Evolutionary conservation across 768 basidiomycete genomes (phyloP), one percentile per base, ranked within the genome.

Genomic region (Mycena filopes): DNA sequence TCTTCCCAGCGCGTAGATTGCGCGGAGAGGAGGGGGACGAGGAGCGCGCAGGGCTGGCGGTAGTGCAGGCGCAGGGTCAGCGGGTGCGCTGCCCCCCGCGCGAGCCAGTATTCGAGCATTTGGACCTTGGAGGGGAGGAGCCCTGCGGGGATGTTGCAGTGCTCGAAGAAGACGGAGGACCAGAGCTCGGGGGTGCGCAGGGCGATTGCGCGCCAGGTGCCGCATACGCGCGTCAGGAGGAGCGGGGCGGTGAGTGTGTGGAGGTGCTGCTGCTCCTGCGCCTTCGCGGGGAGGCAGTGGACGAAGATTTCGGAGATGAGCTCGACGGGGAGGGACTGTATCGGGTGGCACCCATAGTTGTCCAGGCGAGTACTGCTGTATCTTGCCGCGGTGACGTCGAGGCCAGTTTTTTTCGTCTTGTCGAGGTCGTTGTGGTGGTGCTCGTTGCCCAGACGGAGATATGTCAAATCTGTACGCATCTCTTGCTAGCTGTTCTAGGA

Each of bases 111-210:
- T n/a, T 31, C 29, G 8, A 60, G 50, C 59, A 45, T 51, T 15
- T 23, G 13, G 21, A 60, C 4, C n/a, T 31, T 20, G 4, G 21
- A 10, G 15, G 9, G 28, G 20, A 42, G 29, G 21, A 2, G 49
- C 3, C 12, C 36, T 0, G 23, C 5, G 23, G 57, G 20, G 49
- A 23, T 28, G 41, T 43, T 40, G 31, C 51, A 60, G 59, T 51
- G 46, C 49, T 60, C 38, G 40, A 60, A 53, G n/a, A 33, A 18
- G 23, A 60, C 59, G 28, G 36, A 45, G 26, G 25, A 29, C 59
- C 59, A 60, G 29, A 60, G 47, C 49, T 42, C 48, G 7, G 59
- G 49, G 4, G 59, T 60, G n/a, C 49, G 41, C 28, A 60, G 46
- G 2, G 59, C 59, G 13, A 60, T 40, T 6, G 47, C 49, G 38